Conservation (phyloP, 139 green algal genomes). For the Tetraselmis striata region DNA sequence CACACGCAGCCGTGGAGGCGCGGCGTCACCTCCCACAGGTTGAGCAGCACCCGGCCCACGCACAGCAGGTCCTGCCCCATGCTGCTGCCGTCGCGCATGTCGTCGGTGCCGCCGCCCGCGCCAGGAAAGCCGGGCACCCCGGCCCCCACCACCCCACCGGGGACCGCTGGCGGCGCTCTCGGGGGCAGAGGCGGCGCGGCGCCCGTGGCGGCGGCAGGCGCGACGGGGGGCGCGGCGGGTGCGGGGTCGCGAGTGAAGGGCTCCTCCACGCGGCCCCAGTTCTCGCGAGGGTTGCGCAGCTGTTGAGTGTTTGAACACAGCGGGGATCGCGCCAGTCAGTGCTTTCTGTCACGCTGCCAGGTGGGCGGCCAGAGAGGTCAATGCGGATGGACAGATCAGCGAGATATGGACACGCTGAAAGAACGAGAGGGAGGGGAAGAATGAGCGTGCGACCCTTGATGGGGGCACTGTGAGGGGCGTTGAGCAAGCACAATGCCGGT, state of each 20-base stretch:
- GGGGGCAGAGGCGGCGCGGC: not conserved
- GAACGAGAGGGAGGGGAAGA: too few relatives aligned
- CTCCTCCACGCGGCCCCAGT: not conserved
- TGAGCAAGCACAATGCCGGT: too few relatives aligned
- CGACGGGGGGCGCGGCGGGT: too few relatives aligned
- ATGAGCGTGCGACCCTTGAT: too few relatives aligned
- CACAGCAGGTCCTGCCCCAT: constrained; percentile 4
- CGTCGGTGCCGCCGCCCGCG: constrained; percentile 24
- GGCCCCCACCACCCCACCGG: not conserved
- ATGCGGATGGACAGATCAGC: too few relatives aligned
- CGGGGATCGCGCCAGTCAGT: too few relatives aligned
- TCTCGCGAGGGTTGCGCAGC: not conserved
- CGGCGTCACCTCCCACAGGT: constrained; percentile 82
- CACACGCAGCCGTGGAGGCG: too few relatives aligned
- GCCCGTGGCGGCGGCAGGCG: not conserved
- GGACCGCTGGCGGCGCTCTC: not conserved
- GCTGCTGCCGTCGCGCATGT: constrained; percentile 70
- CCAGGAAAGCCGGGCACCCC: not conserved
- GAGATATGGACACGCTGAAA: too few relatives aligned
- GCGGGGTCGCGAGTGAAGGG: not conserved
- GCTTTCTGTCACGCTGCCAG: too few relatives aligned
- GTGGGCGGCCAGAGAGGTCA: too few relatives aligned
- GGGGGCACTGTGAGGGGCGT: too few relatives aligned
- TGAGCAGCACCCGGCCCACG: constrained; percentile 87
- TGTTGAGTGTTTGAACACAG: not conserved